These are phyloP conservation scores for Anthoceros angustus DNA, from an alignment of 225 moss, liverwort and hornwort genomes.

Conservation along the genomic window DNA sequence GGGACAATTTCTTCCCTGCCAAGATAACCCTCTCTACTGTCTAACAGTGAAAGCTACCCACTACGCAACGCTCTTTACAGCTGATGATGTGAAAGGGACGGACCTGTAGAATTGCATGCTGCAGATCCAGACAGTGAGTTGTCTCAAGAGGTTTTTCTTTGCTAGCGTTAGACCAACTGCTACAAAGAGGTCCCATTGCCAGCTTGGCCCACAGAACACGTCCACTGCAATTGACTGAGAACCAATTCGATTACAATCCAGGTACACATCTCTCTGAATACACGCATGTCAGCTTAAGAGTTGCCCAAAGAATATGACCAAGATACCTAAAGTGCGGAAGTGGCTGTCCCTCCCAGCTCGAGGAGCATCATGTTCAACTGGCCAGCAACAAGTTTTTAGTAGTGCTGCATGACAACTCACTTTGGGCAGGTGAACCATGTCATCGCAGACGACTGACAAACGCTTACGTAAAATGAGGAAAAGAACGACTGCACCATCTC, in stretches of 20 bases:
- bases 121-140: background rate
- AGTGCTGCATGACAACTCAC: too few species aligned
- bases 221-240: slow-evolving; percentile 4
- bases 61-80: background rate
- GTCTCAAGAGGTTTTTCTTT: background rate
- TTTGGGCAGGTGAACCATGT: too few species aligned
- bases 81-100: too few species aligned
- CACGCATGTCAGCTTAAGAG: too few species aligned
- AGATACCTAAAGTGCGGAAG: background rate
- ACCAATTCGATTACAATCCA: background rate
- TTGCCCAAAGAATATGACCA: background rate
- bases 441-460: background rate
- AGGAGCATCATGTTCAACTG: background rate
- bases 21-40: too few species aligned
- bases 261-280: too few species aligned
- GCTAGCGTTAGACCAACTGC: background rate
- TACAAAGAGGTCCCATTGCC: background rate
- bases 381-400: background rate
- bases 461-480: slow-evolving; percentile 1
- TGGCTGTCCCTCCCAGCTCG: background rate
- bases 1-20: too few species aligned
- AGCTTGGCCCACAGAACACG: slow-evolving; percentile 3
- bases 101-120: background rate
- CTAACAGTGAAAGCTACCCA: too few species aligned
- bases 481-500: slow-evolving; percentile 3